Conservation (phyloP, 129 eudicot genomes). For the Smallanthus sonchifolius region DNA sequence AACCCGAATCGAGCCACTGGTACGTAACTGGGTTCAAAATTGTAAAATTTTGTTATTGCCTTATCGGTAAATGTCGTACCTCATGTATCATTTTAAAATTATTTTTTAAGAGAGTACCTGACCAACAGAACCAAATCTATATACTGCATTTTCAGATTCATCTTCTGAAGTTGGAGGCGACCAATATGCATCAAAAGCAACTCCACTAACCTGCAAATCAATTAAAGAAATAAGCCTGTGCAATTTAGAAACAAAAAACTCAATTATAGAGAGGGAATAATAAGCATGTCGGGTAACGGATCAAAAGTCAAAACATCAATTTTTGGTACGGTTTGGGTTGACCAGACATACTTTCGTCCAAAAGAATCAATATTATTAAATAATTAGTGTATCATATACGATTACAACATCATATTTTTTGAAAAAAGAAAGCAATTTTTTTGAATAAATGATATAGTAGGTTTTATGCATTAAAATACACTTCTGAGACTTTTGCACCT, state of each 20-base stretch:
- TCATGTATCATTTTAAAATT: background rate
- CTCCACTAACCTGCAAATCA: constrained; percentile 77
- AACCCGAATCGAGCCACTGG: background rate
- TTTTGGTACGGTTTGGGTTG: background rate
- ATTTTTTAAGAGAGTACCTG: constrained; percentile 42
- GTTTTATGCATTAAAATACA: background rate
- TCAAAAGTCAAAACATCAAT: background rate
- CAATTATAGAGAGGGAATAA: background rate
- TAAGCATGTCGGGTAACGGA: background rate
- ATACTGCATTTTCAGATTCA: constrained; percentile 54
- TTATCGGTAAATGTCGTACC: background rate
- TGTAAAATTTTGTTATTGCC: background rate
- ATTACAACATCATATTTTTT: background rate
- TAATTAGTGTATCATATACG: background rate
- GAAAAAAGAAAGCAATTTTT: background rate
- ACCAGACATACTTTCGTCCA: background rate
- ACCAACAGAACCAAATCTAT: constrained; percentile 91
- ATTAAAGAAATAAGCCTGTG: background rate
- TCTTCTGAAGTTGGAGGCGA: constrained; percentile 72
- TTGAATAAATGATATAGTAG: background rate
- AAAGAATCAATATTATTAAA: background rate
- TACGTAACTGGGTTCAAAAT: background rate
- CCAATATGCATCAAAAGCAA: constrained; percentile 88
- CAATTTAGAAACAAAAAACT: constrained; percentile 9
- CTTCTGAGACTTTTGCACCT: background rate